Base-by-base conservation (phyloP, 371 early-diverging fungal species). In the Lichtheimia ornata region DNA sequence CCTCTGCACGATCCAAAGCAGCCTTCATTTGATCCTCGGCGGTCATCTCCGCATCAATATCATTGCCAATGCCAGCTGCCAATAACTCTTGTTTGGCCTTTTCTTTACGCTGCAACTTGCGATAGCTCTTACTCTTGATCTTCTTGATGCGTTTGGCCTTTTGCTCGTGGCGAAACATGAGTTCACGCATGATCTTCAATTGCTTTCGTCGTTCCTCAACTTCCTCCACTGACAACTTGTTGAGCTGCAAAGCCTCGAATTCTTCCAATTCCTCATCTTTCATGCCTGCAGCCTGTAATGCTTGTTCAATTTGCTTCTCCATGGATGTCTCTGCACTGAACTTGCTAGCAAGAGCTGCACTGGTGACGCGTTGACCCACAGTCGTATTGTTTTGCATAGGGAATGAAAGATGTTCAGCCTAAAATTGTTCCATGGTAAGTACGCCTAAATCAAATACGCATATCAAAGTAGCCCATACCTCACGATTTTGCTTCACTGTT, bases 101-200 rank as follows among this genome's bases (percentile, higher is more conserved):
- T 64, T 92, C 93, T 69, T 91, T 89, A 62, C 88, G 89, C 62
- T 83, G 78, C 30, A 98, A 85, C 65, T 92, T 89, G 52, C 92
- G 88, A 70, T 93, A 98, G 12, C 92, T 79, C 76, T 97, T 97
- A 79, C 91, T 91, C 81, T 98, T 98, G 78, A 98, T 97, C 82
- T 98, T 98, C 56, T 95, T 90, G 40, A 92, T 79, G 58, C 95
- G 88, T 74, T 94, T 97, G 54, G 89, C 88, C 66, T 96, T 96
- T 45, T 86, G 82, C 70, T 98, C 97, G 54, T 93, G 86, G 47
- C 93, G 90, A 82, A 96, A 97, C 89, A 96, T 86, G 50, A 97
- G 76, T 55, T 95, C 92, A 27, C 98, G 91, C 93, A 96, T 91
- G 80, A 88, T 83, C 15, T 89, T 88, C 53, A 97, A 81, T 54